Conservation (phyloP, 2,329 filamentous ascomycete genomes). For the Trichoderma koningii region DNA sequence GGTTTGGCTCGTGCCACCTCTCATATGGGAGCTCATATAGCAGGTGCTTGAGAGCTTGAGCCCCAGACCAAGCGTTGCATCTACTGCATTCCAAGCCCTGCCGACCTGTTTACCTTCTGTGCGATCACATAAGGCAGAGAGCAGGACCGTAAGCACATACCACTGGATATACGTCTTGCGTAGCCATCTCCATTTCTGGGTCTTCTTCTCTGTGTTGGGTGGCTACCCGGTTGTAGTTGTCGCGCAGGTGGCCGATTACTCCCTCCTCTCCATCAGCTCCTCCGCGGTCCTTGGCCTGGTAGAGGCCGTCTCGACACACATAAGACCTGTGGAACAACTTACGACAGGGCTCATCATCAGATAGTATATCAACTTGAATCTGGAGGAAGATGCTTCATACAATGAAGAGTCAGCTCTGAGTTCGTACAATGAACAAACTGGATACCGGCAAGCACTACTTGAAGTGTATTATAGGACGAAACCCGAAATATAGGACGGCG, state of each 20-base stretch:
- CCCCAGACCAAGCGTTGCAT: neutral
- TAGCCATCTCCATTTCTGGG: neutral
- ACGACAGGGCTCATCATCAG: conserved; percentile 6
- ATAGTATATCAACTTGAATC: neutral
- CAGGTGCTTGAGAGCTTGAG: neutral
- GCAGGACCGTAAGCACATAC: conserved; percentile 1
- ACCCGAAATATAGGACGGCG: neutral
- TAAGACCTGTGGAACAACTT: conserved; percentile 1
- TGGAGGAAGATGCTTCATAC: neutral
- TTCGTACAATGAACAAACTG: neutral
- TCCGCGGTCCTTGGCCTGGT: conserved; percentile 6
- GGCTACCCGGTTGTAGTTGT: neutral
- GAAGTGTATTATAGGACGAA: neutral
- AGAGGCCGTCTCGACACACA: conserved; percentile 6
- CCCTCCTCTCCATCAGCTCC: conserved; percentile 15
- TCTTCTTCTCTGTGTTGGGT: neutral
- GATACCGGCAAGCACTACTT: conserved; percentile 5
- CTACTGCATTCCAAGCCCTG: neutral
- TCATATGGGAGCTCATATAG: neutral
- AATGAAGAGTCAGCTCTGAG: neutral
- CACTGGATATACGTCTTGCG: neutral
- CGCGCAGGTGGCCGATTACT: conserved; percentile 5
- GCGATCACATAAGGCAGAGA: conserved; percentile 4
- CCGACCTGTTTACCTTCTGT: conserved; percentile 1
- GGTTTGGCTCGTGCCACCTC: neutral